These are phyloP conservation scores for Cyclotella baltica DNA, from an alignment of 108 stramenopile genomes.

Conservation along the genomic window DNA sequence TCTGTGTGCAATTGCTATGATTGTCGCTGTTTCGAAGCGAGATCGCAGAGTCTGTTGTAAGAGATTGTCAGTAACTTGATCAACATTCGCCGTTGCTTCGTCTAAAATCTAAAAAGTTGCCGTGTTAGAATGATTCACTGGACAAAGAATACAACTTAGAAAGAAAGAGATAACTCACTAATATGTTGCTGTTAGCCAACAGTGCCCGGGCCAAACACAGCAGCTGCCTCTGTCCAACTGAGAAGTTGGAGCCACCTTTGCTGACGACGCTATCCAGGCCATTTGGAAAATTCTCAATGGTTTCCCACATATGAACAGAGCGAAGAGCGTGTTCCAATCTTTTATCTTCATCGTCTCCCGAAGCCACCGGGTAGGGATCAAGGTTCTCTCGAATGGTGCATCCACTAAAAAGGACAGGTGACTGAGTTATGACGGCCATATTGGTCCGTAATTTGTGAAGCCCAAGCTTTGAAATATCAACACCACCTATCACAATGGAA, in stretches of 20 bases:
- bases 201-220: constrained; percentile 95
- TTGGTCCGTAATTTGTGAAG: constrained; percentile 82
- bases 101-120: constrained; percentile 72
- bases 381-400: constrained; percentile 92
- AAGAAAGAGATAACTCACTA: constrained; percentile 34
- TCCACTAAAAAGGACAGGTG: constrained; percentile 91
- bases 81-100: constrained; percentile 93
- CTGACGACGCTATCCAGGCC: constrained; percentile 78
- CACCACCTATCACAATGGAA: constrained; percentile 82
- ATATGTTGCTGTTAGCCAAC: constrained; percentile 72
- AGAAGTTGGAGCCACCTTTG: constrained; percentile 93
- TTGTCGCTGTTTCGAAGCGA: constrained; percentile 75
- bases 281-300: constrained; percentile 67
- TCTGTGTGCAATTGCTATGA: constrained; percentile 95
- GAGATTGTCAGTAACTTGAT: constrained; percentile 80
- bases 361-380: constrained; percentile 69
- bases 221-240: constrained; percentile 93
- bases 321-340: constrained; percentile 62
- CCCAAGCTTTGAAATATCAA: constrained; percentile 79
- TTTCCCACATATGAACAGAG: constrained; percentile 77
- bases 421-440: constrained; percentile 95
- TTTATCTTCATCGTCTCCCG: constrained; percentile 31
- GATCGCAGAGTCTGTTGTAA: constrained; percentile 81
- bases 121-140: too few relatives aligned
- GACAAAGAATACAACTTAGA: not conserved